These are phyloP conservation scores for Tephrocybe rancida DNA, from an alignment of 768 basidiomycete species.

Conservation along the genomic window DNA sequence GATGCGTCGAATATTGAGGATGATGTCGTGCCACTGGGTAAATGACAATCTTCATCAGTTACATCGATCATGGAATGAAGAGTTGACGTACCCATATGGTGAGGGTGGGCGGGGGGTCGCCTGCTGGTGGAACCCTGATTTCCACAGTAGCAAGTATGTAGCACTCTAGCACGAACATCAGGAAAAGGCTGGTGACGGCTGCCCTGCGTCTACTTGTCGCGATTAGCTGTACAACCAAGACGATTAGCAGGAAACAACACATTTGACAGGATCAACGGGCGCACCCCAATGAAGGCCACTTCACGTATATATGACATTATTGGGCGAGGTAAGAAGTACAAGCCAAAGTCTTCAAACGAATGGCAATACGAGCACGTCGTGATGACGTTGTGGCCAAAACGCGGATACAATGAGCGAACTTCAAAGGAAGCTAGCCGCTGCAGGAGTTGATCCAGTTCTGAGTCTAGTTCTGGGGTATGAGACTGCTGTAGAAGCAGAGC, in stretches of 20 bases:
- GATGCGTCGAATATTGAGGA: slow-evolving; percentile 53
- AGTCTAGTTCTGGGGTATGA: slow-evolving; percentile 43
- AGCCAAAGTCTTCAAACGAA: slow-evolving; percentile 58
- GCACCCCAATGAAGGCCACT: slow-evolving; percentile 52
- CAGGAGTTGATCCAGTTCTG: slow-evolving; percentile 53
- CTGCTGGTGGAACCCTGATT: slow-evolving; percentile 43
- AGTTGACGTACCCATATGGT: slow-evolving; percentile 35
- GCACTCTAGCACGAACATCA: slow-evolving; percentile 51
- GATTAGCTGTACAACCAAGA: slow-evolving; percentile 26
- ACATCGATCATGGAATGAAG: not conserved
- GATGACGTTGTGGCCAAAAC: slow-evolving; percentile 70
- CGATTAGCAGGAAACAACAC: not conserved
- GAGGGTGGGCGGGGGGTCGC: slow-evolving; percentile 13
- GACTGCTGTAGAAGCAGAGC: slow-evolving; percentile 42
- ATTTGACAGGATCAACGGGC: slow-evolving; percentile 12
- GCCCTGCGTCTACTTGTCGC: slow-evolving; percentile 38
- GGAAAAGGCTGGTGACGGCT: slow-evolving; percentile 49
- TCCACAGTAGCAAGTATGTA: slow-evolving; percentile 54
- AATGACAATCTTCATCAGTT: not conserved
- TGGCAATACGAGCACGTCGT: slow-evolving; percentile 69
- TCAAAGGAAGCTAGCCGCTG: slow-evolving; percentile 59
- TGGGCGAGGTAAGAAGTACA: slow-evolving; percentile 57
- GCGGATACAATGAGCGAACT: slow-evolving; percentile 56
- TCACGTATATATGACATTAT: slow-evolving; percentile 64
- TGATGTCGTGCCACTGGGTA: slow-evolving; percentile 65